Base-by-base conservation (phyloP, 192 early-diverging fungal genomes). In the Dissophora globulifera region DNA sequence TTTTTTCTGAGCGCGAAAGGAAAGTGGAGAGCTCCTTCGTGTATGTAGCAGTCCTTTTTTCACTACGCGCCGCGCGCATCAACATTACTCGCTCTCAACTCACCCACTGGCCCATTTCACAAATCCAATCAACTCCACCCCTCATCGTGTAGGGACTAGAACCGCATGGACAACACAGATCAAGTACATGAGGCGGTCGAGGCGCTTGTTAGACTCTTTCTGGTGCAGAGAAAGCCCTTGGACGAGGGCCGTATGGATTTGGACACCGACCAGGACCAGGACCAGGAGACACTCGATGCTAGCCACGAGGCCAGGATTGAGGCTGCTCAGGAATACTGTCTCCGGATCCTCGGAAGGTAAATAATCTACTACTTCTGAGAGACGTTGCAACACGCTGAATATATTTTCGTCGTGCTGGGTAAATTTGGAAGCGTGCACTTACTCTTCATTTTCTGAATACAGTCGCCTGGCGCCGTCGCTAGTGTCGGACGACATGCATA, bases 391-490 rank as follows among this genome's bases (percentile, higher is more conserved):
- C n/a, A n/a, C n/a, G n/a, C n/a, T n/a, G n/a, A n/a, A n/a, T n/a
- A n/a, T 8, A 22, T 50, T n/a, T 22, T 38, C 20, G 6, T 45
- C 16, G 13, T n/a, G n/a, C n/a, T n/a, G n/a, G n/a, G n/a, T n/a
- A n/a, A n/a, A n/a, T n/a, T n/a, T n/a, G n/a, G n/a, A n/a, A n/a
- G n/a, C n/a, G n/a, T n/a, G n/a, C n/a, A n/a, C n/a, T n/a, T n/a
- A n/a, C n/a, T n/a, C n/a, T n/a, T n/a, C n/a, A n/a, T n/a, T n/a
- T n/a, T n/a, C n/a, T 10, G 12, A 16, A n/a, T 26, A 30, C 49
- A 89, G 88, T 81, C 86, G 84, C 17, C 57, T 90, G 30, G 66
- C 79, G 12, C 81, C 88, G 16, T 63, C 90, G 1, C 61, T 87
- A 16, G 70, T 82, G 2, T 62, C 80, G 12, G 89, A 91, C 61